phyloP scores from a whole-genome alignment of 495 filamentous ascomycete species.

The Astrothelium subdiscretum region DNA sequence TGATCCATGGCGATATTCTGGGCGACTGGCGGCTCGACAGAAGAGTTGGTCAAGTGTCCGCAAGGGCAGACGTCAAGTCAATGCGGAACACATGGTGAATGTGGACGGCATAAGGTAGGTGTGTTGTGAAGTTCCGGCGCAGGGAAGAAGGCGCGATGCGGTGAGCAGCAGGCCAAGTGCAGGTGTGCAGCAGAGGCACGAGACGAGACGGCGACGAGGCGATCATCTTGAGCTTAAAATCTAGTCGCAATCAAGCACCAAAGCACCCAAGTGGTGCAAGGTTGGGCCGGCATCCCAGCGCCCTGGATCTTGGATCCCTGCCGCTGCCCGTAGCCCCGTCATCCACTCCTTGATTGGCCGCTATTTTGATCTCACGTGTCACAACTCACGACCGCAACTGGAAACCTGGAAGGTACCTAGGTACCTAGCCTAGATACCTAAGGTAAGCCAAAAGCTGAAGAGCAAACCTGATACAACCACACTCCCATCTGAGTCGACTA shows the following conservation, averaged over 20 bases:
- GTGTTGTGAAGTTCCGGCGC: no score
- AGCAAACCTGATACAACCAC: neutral
- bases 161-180: neutral
- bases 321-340: neutral
- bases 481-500: no score
- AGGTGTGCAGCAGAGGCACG: slow-evolving; percentile 1
- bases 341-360: neutral
- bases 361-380: neutral
- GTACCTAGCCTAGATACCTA: no score
- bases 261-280: no score
- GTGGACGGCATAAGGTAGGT: neutral
- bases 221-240: neutral
- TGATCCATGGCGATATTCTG: slow-evolving; percentile 21
- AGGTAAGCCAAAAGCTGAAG: neutral
- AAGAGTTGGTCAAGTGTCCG: neutral
- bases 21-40: neutral
- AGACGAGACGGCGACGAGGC: neutral
- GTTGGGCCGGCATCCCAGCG: neutral
- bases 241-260: neutral
- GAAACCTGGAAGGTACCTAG: no score
- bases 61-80: neutral
- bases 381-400: neutral
- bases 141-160: neutral
- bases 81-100: neutral
- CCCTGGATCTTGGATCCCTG: neutral